Evolutionary conservation across 805 yeast genomes (phyloP), one percentile per base, ranked within the genome.

Genomic region (Cyberlindnera maritima): DNA sequence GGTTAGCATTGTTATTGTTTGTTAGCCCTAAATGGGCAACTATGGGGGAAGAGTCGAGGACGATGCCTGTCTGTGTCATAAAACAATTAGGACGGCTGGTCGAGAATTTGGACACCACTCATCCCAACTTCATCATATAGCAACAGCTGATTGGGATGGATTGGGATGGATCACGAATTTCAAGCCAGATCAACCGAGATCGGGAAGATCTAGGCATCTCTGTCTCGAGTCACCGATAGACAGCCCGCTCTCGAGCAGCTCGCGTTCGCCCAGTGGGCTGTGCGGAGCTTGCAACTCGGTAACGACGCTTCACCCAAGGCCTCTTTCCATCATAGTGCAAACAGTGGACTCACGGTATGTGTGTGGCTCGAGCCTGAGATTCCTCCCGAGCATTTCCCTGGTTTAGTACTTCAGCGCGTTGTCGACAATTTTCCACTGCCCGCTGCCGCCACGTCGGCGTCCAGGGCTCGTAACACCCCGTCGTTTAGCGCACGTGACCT

Each of bases 401-500:
- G 28, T 8, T 10, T 23, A 26, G 39, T 5, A 4, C 14, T 37
- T 14, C 11, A 33, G 29, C 14, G 28, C 43, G 38, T 34, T 41
- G 44, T 41, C 44, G 44, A 41, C 44, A 34, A 41, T 33, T 41
- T 41, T 41, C 44, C 44, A 41, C 44, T 18, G n/a, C 25, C n/a
- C n/a, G n/a, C 36, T 9, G n/a, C 25, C n/a, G 37, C 37, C 31
- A 28, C 31, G 31, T 28, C 31, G 31, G 31, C 35, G 19, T 18
- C 18, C 31, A 28, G 31, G 31, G 31, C 31, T 28, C 31, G 13
- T 28, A 11, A 28, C 13, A 13, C n/a, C 13, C 4, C 31, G n/a
- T 28, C 31, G 31, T 28, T 7, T 28, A 28, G n/a, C 4, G 31
- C 31, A 28, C 31, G 31, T 28, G 31, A 28, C 31, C n/a, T 7